Evolutionary conservation across 768 basidiomycete species (phyloP), one percentile per base, ranked within the genome.

Genomic region (Rickenella mellea): DNA sequence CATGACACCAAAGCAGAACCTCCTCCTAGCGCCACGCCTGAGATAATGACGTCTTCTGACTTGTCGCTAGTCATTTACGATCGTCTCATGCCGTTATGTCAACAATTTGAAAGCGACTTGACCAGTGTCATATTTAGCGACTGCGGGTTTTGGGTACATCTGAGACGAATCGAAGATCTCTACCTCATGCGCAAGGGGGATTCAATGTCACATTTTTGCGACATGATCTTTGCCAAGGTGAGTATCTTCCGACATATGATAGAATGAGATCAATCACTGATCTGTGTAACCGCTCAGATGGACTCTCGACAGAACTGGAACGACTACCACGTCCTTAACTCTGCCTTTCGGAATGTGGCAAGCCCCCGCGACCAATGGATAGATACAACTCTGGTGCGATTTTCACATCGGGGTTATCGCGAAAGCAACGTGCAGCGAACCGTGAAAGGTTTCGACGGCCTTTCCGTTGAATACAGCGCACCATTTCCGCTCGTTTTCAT

Each of bases 251-350:
- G 19, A 9, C 33, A 24, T 17, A 17, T 20, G n/a, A 6, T 6
- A 33, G 4, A 12, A 26, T 48, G 8, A 44, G n/a, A n/a, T n/a
- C 17, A 26, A 10, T 3, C 26, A 27, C 14, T 33, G 15, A 10
- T 27, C 37, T 20, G 33, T 15, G 14, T 14, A 39, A 14, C 32
- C 32, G 3, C 38, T 5, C 41, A 89, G 85, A 87, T 89, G 75
- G 83, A 90, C 48, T 64, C 64, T n/a, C 66, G 71, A 36, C 76
- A 81, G 52, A 40, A 52, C 3, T 91, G 87, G 87, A 69, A 61
- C 35, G 88, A 90, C 54, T 87, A 86, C 55, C 88, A 91, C 61
- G 85, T 84, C 59, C 57, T 90, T 42, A 90, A 90, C 52, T 80
- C 75, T 22, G 76, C 80, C 8, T 87, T 91, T 55, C 65, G 67